Evolutionary conservation across 345 rosid species (phyloP), one percentile per base, ranked within the genome.

Genomic region (Microthlaspi erraticum): DNA sequence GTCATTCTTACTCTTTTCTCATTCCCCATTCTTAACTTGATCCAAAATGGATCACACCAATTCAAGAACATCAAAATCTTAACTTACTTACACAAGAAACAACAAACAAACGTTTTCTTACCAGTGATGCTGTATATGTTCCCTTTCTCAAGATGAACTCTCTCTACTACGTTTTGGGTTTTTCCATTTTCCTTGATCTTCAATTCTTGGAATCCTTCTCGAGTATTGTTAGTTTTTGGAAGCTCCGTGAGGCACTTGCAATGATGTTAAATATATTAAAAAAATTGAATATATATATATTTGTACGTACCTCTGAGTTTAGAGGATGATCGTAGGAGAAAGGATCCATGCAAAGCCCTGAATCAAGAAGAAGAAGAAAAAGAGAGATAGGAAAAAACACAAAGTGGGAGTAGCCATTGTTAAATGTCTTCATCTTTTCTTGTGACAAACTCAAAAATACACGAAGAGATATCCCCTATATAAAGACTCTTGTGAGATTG

Each of bases 241-340:
- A 87, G 93, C 70, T 78, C 83, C 33, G 23, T 72, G 81, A 84
- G 71, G 66, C 97, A 89, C 96, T 91, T 90, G 4, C 7, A 29
- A 58, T 20, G 38, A 46, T 10, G 2, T 46, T 69, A 69, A 14
- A 34, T 32, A 36, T 29, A 46, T 36, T 14, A n/a, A 39, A 46
- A 56, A 4, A 38, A 19, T n/a, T n/a, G 29, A 2, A 26, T 20
- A 2, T 36, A 8, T 8, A 58, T 38, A 6, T 46, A 18, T 13
- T 36, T 49, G 14, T 46, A 26, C 29, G 31, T 80, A 81, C 91
- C 94, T 86, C 45, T 12, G 81, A 72, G 55, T 86, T 79, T 32
- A 84, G 83, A 57, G 82, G 71, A 13, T 82, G 80, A 64, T 86
- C 81, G 60, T 88, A 82, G 12, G 75, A 66, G 66, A 81, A 33